phyloP scores from a whole-genome alignment of 1,139 yeast genomes.

The Taiozyma onychis region DNA sequence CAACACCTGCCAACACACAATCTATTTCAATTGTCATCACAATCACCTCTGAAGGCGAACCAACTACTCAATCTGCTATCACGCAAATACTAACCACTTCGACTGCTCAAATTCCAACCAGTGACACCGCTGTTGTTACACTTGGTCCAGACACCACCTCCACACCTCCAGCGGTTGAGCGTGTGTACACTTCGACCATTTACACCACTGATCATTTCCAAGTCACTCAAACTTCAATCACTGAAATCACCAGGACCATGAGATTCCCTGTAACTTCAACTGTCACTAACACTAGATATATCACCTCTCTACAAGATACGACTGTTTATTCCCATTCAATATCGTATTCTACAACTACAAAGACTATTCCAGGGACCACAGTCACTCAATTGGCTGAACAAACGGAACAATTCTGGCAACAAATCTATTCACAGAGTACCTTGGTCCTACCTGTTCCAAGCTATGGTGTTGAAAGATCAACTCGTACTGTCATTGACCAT shows the following conservation, averaged over 20 bases:
- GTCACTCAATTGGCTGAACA: background rate
- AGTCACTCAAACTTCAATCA: slow-evolving; percentile 4
- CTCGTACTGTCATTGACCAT: slow-evolving; percentile 1
- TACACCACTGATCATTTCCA: slow-evolving; percentile 5
- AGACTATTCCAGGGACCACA: slow-evolving; percentile 10
- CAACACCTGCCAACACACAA: background rate
- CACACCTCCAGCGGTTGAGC: background rate
- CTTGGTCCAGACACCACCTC: background rate
- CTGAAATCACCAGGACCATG: slow-evolving; percentile 6
- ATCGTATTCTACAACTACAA: slow-evolving; percentile 9
- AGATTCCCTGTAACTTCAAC: slow-evolving; percentile 6
- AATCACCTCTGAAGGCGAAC: background rate
- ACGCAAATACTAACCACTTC: background rate
- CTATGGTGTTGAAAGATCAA: slow-evolving; percentile 2
- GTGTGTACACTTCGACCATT: slow-evolving; percentile 4
- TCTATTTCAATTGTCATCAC: background rate
- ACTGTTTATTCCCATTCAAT: slow-evolving; percentile 5
- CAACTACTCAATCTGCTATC: background rate
- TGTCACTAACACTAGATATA: slow-evolving; percentile 3
- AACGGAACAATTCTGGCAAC: slow-evolving; percentile 5
- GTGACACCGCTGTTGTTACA: background rate
- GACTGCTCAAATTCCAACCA: background rate
- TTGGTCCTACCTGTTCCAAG: slow-evolving; percentile 14
- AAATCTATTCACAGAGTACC: slow-evolving; percentile 3
- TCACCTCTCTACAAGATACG: slow-evolving; percentile 1